Conservation (phyloP, 2,329 filamentous ascomycete species). For the Hypoxylon sp. region DNA sequence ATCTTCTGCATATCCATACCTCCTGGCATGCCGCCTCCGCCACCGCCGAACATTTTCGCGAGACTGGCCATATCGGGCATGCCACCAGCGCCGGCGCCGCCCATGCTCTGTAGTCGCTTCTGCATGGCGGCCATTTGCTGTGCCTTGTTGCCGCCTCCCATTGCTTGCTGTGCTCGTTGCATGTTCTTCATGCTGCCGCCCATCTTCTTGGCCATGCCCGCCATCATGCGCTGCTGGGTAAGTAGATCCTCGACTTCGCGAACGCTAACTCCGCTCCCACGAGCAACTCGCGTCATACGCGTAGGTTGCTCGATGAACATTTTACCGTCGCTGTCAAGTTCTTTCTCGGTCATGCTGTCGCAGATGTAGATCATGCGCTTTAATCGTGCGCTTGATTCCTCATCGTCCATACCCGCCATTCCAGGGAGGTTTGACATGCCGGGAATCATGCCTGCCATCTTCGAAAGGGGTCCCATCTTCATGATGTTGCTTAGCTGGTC, state of each 20-base stretch:
- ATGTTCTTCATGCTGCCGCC: conserved; percentile 98
- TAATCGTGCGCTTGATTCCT: conserved; percentile 91
- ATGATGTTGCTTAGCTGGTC: conserved; percentile 98
- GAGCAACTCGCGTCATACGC: conserved; percentile 89
- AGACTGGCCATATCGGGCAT: conserved; percentile 87
- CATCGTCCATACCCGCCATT: conserved; percentile 96
- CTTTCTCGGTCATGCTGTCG: conserved; percentile 96
- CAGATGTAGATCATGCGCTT: conserved; percentile 99
- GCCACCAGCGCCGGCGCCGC: conserved; percentile 70
- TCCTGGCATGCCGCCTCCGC: conserved; percentile 74
- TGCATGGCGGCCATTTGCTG: conserved; percentile 98
- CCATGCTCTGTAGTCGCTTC: conserved; percentile 92
- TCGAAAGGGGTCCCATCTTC: conserved; percentile 98
- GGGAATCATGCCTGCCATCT: conserved; percentile 99
- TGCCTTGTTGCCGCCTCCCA: conserved; percentile 89
- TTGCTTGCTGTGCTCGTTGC: conserved; percentile 89
- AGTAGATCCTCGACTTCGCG: conserved; percentile 93
- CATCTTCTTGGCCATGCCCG: conserved; percentile 99
- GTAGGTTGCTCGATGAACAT: conserved; percentile 92
- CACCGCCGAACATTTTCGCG: conserved; percentile 90
- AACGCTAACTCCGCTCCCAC: conserved; percentile 89
- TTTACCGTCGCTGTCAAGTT: conserved; percentile 94
- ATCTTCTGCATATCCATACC: conserved; percentile 82
- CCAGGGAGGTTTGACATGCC: conserved; percentile 80
- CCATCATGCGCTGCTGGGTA: conserved; percentile 99